Evolutionary conservation across 148 eudicot genomes (phyloP).

Genomic region (Vaccinium darrowii): DNA sequence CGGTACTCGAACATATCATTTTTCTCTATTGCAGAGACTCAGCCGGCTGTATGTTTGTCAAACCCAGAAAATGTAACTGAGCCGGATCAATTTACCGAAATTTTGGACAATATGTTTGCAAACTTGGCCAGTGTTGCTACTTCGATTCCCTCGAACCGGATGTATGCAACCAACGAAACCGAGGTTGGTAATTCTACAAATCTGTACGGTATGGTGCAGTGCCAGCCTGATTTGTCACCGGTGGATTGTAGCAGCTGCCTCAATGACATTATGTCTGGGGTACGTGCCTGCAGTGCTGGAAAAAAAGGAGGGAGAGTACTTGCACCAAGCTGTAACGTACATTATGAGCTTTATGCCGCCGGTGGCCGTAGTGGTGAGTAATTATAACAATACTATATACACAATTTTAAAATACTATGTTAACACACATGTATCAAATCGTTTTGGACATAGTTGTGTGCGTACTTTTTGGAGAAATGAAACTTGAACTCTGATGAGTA

Average conservation of each 20-base stretch:
- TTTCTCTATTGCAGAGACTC: background rate
- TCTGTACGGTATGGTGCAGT: slow-evolving; percentile 20
- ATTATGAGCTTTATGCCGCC: slow-evolving; percentile 18
- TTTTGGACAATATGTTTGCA: background rate
- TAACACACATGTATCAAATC: too few species aligned
- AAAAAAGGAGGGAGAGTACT: slow-evolving; percentile 10
- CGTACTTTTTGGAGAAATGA: too few species aligned
- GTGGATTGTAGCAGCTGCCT: slow-evolving; percentile 24
- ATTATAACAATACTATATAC: background rate
- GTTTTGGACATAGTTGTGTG: too few species aligned
- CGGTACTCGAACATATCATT: background rate
- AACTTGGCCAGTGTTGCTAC: background rate
- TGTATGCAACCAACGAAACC: background rate
- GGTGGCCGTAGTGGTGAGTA: background rate
- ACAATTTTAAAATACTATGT: too few species aligned
- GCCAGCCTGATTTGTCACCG: slow-evolving; percentile 24
- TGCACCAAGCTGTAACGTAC: slow-evolving; percentile 25
- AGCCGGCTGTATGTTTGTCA: background rate
- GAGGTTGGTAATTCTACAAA: background rate
- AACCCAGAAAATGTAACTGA: background rate
- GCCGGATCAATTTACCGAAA: background rate
- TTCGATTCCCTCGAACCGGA: background rate
- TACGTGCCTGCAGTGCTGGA: background rate
- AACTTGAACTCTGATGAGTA: too few species aligned
- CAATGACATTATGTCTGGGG: background rate